These are phyloP conservation scores for Aspergillus texensis DNA, from an alignment of 2,329 filamentous ascomycete genomes.

Conservation along the genomic window DNA sequence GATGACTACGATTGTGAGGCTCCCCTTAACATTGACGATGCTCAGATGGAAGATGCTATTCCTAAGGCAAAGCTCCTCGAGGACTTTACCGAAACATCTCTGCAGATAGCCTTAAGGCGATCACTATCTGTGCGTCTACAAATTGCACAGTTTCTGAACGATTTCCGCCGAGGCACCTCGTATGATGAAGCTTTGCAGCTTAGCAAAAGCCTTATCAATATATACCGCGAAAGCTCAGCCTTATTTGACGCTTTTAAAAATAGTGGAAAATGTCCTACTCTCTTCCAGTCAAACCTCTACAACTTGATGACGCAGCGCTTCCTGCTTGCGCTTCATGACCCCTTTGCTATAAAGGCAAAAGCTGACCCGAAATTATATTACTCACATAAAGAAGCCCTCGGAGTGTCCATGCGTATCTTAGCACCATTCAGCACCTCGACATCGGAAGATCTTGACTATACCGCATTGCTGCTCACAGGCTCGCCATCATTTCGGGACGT, in stretches of 20 bases:
- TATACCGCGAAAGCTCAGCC: background rate
- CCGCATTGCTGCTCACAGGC: constrained; percentile 1
- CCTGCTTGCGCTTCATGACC: constrained; percentile 10
- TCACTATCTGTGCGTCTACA: background rate
- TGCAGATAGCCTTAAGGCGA: background rate
- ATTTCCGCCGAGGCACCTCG: background rate
- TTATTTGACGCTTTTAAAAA: background rate
- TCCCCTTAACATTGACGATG: constrained; percentile 4
- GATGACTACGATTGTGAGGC: constrained; percentile 22
- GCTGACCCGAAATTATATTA: constrained; percentile 2
- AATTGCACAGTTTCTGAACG: background rate
- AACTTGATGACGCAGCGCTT: constrained; percentile 12
- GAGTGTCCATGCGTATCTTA: background rate
- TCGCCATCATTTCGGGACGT: constrained; percentile 8
- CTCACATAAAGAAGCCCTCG: constrained; percentile 3
- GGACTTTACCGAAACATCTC: background rate
- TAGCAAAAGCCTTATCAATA: background rate
- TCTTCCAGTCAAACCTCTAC: constrained; percentile 9
- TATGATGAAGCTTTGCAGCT: background rate
- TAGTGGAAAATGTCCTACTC: background rate
- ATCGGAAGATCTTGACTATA: background rate
- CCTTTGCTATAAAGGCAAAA: constrained; percentile 9
- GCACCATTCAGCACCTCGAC: background rate
- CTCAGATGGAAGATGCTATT: background rate
- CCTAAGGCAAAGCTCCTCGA: background rate